Conservation (phyloP, 352 stramenopile genomes). For the Salisapilia sapeloensis region DNA sequence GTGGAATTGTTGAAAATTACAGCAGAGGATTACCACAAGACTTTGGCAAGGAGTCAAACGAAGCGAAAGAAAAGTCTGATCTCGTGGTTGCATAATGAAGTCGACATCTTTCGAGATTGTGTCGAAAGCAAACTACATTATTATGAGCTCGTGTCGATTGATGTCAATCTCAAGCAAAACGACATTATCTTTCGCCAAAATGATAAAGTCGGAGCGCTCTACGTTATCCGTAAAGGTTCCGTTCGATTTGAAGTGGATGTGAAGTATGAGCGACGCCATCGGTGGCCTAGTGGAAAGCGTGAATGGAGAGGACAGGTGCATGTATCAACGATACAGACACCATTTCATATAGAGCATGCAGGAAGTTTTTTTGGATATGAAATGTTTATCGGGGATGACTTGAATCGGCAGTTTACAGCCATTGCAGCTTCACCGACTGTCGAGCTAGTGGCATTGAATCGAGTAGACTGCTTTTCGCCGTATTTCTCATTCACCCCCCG, state of each 20-base stretch:
- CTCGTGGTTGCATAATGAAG: conserved; percentile 47
- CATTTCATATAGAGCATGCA: conserved; percentile 26
- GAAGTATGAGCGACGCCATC: conserved; percentile 44
- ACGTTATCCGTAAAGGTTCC: conserved; percentile 36
- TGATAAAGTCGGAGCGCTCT: conserved; percentile 45
- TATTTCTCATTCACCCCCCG: conserved; percentile 55
- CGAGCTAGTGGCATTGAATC: conserved; percentile 44
- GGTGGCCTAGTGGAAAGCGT: conserved; percentile 29
- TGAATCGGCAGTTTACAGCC: conserved; percentile 28
- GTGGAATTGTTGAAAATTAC: conserved; percentile 49
- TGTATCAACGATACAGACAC: conserved; percentile 22
- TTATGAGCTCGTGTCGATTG: conserved; percentile 60
- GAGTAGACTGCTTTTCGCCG: conserved; percentile 52
- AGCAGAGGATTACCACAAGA: conserved; percentile 58
- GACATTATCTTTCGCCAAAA: conserved; percentile 41
- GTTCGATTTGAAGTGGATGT: conserved; percentile 48
- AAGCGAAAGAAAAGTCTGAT: conserved; percentile 44
- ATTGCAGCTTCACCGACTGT: conserved; percentile 30
- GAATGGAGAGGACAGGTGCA: conserved; percentile 39
- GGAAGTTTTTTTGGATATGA: conserved; percentile 51
- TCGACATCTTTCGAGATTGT: conserved; percentile 46
- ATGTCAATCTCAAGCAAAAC: conserved; percentile 36
- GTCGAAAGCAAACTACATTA: conserved; percentile 62
- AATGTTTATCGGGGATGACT: conserved; percentile 40
- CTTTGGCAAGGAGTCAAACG: conserved; percentile 38